Percentiles rank a stretch among this genome's conserved stretches.
Evolutionary conservation across 495 filamentous ascomycete genomes (phyloP).

Genomic region (Neurospora sp.): DNA sequence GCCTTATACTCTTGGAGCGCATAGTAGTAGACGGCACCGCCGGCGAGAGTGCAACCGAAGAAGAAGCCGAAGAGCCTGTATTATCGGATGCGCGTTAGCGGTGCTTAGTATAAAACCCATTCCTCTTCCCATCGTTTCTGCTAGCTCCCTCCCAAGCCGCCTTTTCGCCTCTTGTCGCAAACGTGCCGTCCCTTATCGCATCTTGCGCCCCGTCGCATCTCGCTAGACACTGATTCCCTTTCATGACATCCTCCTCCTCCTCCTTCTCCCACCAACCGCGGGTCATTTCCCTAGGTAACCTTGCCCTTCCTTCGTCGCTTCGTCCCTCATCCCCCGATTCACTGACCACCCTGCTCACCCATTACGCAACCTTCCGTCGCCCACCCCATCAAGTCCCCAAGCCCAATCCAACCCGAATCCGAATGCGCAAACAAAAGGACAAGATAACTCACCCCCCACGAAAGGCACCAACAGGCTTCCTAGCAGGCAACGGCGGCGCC

Average conservation of each 20-base stretch:
- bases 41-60: conserved; percentile 69
- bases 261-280: too few species aligned
- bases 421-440: too few species aligned
- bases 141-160: background rate
- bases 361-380: too few species aligned
- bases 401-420: too few species aligned
- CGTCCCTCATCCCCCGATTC: too few species aligned
- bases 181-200: background rate
- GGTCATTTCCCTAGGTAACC: too few species aligned
- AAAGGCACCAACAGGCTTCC: conserved; percentile 83
- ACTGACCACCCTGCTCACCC: too few species aligned
- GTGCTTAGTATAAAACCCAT: background rate
- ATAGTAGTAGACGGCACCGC: conserved; percentile 80
- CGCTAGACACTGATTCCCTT: too few species aligned
- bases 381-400: too few species aligned
- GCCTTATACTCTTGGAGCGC: conserved; percentile 85
- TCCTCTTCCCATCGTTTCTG: background rate
- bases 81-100: background rate
- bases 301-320: too few species aligned
- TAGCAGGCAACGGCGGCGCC: conserved; percentile 46
- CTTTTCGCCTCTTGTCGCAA: background rate
- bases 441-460: conserved; percentile 67
- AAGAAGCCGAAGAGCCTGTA: conserved; percentile 86
- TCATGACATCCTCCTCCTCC: too few species aligned
- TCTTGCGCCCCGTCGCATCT: background rate